phyloP scores from a whole-genome alignment of 2,329 filamentous ascomycete species.

The Arthrobotrys pseudoclavata region DNA sequence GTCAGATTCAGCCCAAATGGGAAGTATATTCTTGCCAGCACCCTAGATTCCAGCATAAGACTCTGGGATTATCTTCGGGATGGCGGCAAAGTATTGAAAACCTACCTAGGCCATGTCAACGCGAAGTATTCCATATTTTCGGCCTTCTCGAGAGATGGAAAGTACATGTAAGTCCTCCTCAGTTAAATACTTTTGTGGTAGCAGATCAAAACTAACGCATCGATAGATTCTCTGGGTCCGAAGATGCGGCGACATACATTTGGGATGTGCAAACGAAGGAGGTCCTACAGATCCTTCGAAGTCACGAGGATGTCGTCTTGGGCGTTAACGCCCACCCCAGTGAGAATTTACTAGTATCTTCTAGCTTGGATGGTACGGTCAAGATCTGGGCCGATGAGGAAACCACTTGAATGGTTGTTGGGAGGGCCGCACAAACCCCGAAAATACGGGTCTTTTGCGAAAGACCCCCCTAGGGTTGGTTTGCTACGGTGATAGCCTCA shows the following conservation, averaged over 20 bases:
- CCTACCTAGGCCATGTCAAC: conserved; percentile 93
- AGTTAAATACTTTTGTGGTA: not conserved
- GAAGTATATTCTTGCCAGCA: conserved; percentile 90
- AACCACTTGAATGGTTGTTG: conserved; percentile 2
- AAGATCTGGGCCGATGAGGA: conserved; percentile 72
- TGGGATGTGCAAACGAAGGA: conserved; percentile 94
- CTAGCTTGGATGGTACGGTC: conserved; percentile 74
- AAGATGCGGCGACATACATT: conserved; percentile 82
- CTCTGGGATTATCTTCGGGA: conserved; percentile 91
- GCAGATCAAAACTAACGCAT: conserved; percentile 61
- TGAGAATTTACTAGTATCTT: conserved; percentile 73
- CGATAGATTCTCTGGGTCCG: conserved; percentile 65
- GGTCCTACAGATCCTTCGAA: conserved; percentile 77
- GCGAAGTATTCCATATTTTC: conserved; percentile 78
- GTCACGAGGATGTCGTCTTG: conserved; percentile 73
- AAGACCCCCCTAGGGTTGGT: not conserved
- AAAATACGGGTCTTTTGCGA: not conserved
- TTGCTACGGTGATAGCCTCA: not conserved
- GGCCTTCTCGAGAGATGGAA: conserved; percentile 78
- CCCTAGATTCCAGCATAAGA: conserved; percentile 87
- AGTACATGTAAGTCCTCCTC: conserved; percentile 61
- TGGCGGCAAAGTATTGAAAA: conserved; percentile 87
- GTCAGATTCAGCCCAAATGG: conserved; percentile 96
- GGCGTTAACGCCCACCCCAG: conserved; percentile 73
- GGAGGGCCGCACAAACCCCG: not conserved